Evolutionary conservation across 2,329 filamentous ascomycete species (phyloP).

Genomic region (Cladophialophora immunda): DNA sequence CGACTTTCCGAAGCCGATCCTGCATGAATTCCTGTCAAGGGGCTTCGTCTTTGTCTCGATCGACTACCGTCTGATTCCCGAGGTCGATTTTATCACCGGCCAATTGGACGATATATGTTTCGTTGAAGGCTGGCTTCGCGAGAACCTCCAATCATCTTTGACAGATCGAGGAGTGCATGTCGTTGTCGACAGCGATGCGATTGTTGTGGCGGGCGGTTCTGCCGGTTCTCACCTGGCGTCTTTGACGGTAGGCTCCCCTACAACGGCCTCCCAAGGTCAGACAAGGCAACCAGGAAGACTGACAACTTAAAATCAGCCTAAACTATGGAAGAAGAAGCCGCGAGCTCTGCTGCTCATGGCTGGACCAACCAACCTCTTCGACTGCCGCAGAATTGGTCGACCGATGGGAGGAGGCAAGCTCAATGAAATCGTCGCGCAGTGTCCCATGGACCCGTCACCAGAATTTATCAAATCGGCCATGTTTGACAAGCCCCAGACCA

Average conservation of each 20-base stretch:
- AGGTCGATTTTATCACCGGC: conserved; percentile 8
- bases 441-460: conserved; percentile 1
- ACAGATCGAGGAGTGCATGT: not conserved
- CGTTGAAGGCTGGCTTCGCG: not conserved
- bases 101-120: not conserved
- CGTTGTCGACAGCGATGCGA: not conserved
- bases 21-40: conserved; percentile 6
- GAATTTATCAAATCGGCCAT: conserved; percentile 17
- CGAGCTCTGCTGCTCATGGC: conserved; percentile 1
- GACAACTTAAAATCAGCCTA: not conserved
- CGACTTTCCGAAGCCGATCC: conserved; percentile 1
- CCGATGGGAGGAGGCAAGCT: conserved; percentile 3
- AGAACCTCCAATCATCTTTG: not conserved
- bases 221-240: conserved; percentile 8
- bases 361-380: not conserved
- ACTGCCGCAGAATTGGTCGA: conserved; percentile 1
- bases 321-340: conserved; percentile 16
- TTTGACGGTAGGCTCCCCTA: not conserved
- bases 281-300: no score
- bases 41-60: conserved; percentile 7
- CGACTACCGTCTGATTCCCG: conserved; percentile 10
- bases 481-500: not conserved
- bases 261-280: no score
- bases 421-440: not conserved
- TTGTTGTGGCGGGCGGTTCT: conserved; percentile 6